A percentile compares a stretch with the other conserved stretches of the same genome.
phyloP scores from a whole-genome alignment of 2,329 filamentous ascomycete genomes.

The Trichothecium roseum region DNA sequence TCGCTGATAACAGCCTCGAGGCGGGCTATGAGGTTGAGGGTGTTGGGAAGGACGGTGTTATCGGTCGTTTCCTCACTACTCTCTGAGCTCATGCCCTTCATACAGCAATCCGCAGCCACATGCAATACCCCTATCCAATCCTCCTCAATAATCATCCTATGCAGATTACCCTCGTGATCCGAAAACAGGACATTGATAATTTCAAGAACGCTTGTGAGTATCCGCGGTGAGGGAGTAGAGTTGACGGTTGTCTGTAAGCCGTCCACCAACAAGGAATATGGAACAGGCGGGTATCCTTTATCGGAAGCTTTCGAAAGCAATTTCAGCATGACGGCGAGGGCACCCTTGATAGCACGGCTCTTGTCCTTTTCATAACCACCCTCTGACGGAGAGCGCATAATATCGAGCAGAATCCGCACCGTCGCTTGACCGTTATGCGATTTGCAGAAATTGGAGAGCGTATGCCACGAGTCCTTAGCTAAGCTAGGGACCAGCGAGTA shows the following conservation, averaged over 20 bases:
- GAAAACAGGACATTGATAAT: conserved; percentile 47
- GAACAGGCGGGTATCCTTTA: conserved; percentile 49
- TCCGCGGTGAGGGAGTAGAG: conserved; percentile 31
- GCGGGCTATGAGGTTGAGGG: conserved; percentile 33
- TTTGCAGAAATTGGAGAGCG: conserved; percentile 58
- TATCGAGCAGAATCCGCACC: conserved; percentile 53
- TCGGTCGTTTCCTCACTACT: conserved; percentile 20
- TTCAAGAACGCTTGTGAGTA: conserved; percentile 35
- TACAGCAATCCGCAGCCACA: conserved; percentile 46
- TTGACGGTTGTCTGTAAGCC: conserved; percentile 42
- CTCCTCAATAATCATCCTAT: conserved; percentile 49
- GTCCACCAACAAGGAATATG: conserved; percentile 47
- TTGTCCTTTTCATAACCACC: conserved; percentile 39
- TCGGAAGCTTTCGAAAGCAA: conserved; percentile 49
- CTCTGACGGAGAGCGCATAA: conserved; percentile 34
- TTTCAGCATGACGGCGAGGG: conserved; percentile 52
- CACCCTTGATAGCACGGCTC: conserved; percentile 48
- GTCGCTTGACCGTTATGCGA: conserved; percentile 65
- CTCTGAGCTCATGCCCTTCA: neutral
- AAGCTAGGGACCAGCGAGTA: conserved; percentile 54
- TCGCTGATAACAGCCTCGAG: conserved; percentile 36
- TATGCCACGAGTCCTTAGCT: conserved; percentile 57
- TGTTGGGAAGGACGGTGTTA: conserved; percentile 28
- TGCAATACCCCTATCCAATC: conserved; percentile 55
- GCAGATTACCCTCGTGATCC: conserved; percentile 40